Conservation (phyloP, 108 stramenopile genomes). For the Fragilaria radians region DNA sequence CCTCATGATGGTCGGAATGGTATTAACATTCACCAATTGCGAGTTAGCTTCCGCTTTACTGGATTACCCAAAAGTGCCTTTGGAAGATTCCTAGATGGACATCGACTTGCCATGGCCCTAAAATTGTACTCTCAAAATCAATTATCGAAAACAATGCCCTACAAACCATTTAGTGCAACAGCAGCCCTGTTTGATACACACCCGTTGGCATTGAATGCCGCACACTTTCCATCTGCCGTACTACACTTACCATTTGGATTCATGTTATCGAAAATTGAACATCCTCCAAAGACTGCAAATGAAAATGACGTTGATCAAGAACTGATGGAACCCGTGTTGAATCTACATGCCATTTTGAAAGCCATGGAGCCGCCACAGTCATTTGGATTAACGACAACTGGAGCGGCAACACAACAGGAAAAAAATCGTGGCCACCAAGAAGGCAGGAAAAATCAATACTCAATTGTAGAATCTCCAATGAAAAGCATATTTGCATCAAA, state of each 20-base stretch:
- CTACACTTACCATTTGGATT: constrained; percentile 67
- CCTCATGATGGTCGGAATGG: constrained; percentile 36
- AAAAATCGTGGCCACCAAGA: background rate
- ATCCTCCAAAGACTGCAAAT: constrained; percentile 17
- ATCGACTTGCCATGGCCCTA: constrained; percentile 72
- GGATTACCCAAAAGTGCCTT: constrained; percentile 74
- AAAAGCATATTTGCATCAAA: background rate
- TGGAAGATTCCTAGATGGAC: constrained; percentile 63
- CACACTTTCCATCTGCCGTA: constrained; percentile 57
- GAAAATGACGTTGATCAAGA: constrained; percentile 18
- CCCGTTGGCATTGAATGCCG: constrained; percentile 49
- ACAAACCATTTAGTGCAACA: constrained; percentile 36
- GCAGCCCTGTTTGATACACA: constrained; percentile 77
- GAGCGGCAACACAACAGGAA: background rate
- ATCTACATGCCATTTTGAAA: constrained; percentile 52
- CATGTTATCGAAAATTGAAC: constrained; percentile 56
- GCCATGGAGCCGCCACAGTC: constrained; percentile 72
- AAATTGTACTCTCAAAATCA: constrained; percentile 58
- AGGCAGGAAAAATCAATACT: background rate
- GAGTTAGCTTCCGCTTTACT: constrained; percentile 48
- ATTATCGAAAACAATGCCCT: constrained; percentile 27
- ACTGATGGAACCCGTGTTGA: constrained; percentile 45
- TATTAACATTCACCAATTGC: constrained; percentile 57
- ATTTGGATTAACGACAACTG: constrained; percentile 27
- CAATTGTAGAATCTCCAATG: background rate